Conservation (phyloP, 352 stramenopile genomes). For the Aphanomyces euteiches region DNA sequence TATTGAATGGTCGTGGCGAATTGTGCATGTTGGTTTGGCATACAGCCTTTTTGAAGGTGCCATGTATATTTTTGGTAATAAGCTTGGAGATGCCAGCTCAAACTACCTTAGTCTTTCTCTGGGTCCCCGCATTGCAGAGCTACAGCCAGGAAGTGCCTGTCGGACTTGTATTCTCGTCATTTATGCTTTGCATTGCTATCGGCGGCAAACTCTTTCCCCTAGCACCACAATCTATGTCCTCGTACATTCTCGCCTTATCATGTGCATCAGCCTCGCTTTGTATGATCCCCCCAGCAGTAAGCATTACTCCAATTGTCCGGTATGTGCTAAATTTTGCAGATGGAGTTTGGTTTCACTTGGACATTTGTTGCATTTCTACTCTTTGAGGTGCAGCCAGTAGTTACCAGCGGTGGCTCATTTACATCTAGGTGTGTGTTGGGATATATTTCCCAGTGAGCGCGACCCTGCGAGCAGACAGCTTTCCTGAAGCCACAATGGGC, state of each 20-base stretch:
- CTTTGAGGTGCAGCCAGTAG: conserved; percentile 42
- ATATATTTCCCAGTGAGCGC: conserved; percentile 52
- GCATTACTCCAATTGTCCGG: background rate
- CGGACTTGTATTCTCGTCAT: conserved; percentile 93
- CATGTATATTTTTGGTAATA: conserved; percentile 93
- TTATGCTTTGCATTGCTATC: conserved; percentile 96
- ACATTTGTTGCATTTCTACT: conserved; percentile 46
- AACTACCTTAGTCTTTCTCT: conserved; percentile 90
- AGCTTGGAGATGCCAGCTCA: conserved; percentile 1
- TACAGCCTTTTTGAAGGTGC: conserved; percentile 95
- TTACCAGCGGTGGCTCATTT: background rate
- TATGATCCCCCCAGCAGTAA: conserved; percentile 50
- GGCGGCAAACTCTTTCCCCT: conserved; percentile 84
- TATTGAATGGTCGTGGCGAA: conserved; percentile 9
- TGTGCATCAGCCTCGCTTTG: conserved; percentile 31
- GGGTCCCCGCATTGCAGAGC: conserved; percentile 91
- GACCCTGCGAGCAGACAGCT: conserved; percentile 47
- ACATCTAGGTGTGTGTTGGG: conserved; percentile 48
- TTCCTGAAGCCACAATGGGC: conserved; percentile 42
- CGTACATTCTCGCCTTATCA: conserved; percentile 47
- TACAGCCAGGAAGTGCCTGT: conserved; percentile 59
- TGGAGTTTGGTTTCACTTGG: conserved; percentile 34
- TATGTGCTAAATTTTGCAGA: conserved; percentile 3
- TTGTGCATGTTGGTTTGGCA: conserved; percentile 83
- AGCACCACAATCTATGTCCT: conserved; percentile 33